A percentile compares a stretch with the other conserved stretches of the same genome.
Evolutionary conservation across 208 protist species (phyloP).

Genomic region (Leishmania amazonensis): DNA sequence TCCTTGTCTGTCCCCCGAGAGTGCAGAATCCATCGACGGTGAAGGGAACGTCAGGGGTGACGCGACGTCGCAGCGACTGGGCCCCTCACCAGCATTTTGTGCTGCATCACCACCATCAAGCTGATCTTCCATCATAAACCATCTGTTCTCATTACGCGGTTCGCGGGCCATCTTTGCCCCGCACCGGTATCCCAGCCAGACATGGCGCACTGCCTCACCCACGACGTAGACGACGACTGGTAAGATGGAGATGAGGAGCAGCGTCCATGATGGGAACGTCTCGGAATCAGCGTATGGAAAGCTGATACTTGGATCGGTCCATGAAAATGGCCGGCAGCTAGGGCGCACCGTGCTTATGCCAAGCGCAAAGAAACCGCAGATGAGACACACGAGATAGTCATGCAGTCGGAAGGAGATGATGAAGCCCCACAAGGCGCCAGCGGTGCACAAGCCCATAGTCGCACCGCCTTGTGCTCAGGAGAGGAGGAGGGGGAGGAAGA

Average conservation of each 20-base stretch:
- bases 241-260: conserved; percentile 42
- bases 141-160: not conserved
- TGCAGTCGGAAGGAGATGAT: conserved; percentile 36
- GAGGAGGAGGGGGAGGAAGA: not conserved
- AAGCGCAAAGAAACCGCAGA: conserved; percentile 22
- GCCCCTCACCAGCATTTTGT: not conserved
- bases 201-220: conserved; percentile 29
- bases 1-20: too few species aligned
- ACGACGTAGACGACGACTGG: conserved; percentile 38
- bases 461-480: not conserved
- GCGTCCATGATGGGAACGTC: conserved; percentile 59
- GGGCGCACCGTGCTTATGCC: conserved; percentile 29
- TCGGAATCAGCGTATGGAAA: conserved; percentile 29
- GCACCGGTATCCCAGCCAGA: not conserved
- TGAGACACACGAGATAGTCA: conserved; percentile 50
- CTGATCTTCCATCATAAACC: not conserved
- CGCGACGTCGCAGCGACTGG: not conserved
- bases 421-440: not conserved
- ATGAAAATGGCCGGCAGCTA: conserved; percentile 58
- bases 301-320: conserved; percentile 44
- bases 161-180: not conserved
- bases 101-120: not conserved
- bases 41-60: not conserved
- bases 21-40: too few species aligned
- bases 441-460: not conserved